Base-by-base conservation (phyloP, 2,329 filamentous ascomycete genomes). In the Fusarium kyushuense region DNA sequence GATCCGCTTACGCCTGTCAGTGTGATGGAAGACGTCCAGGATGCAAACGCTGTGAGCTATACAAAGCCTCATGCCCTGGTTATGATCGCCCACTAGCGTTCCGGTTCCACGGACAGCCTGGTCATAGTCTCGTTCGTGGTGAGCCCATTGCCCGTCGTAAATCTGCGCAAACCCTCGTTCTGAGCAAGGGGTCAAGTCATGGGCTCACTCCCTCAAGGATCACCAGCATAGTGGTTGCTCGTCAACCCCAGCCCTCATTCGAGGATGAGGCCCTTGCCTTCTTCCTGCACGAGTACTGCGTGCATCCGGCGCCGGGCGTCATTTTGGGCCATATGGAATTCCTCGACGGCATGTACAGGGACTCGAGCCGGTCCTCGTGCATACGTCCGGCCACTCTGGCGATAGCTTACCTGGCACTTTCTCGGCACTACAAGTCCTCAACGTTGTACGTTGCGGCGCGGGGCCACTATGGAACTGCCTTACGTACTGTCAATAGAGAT, bases 241-340 rank as follows among this genome's bases (percentile, higher is more conserved):
- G 32, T n/a, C 64, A 68, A 43, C 64, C 65, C 30, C 59, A 68
- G 43, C 65, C 65, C 19, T 68, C 65, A 13, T 68, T 68, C 29
- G 65, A 68, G 25, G 64, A 68, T 16, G 64, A 68, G 23, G 53
- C 65, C 12, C 25, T 68, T 13, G 23, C 46, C 11, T 68, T 41
- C 52, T 68, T 68, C 29, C 27, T 68, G 7, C 46, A 60, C 6
- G 65, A 68, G 27, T 64, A 68, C 25, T 49, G 58, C 23, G 46
- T 68, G 23, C 17, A 35, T 13, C 65, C 64, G 13, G 58, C 40
- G 3, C 42, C 64, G 2, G 64, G 53, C 3, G 59, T 59, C 25
- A n/a, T 60, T 16, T 35, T 42, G 4, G 65, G 65, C 3, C 58
- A 67, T 29, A 58, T 67, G 19, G 65, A 67, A 13, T 67, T 67